These are phyloP conservation scores for Taiozyma sp. DNA, from an alignment of 1,139 yeast genomes.

Conservation along the genomic window DNA sequence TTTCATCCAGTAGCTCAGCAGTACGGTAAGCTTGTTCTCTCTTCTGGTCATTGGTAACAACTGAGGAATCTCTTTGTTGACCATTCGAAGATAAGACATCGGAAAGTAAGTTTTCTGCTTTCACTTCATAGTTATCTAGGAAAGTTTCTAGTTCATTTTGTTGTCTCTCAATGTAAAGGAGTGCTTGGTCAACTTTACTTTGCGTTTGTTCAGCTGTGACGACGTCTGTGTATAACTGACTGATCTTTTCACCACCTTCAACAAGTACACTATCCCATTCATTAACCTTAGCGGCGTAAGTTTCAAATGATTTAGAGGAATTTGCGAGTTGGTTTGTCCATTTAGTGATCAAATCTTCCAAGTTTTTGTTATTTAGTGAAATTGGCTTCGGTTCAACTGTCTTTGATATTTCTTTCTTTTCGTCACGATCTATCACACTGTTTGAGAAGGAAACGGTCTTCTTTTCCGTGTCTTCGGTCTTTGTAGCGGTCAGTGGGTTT, in stretches of 20 bases:
- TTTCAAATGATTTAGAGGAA: constrained; percentile 68
- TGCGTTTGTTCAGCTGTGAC: constrained; percentile 84
- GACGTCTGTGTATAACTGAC: constrained; percentile 74
- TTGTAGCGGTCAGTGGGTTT: constrained; percentile 8
- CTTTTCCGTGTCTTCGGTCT: constrained; percentile 22
- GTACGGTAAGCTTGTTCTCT: constrained; percentile 87
- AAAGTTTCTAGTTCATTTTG: constrained; percentile 86
- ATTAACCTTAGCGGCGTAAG: constrained; percentile 72
- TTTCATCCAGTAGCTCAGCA: constrained; percentile 83
- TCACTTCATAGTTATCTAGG: constrained; percentile 80
- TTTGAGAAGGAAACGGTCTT: constrained; percentile 22
- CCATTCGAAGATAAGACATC: constrained; percentile 33
- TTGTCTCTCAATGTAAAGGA: constrained; percentile 83
- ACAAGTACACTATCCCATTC: constrained; percentile 85
- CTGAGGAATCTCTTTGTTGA: constrained; percentile 21
- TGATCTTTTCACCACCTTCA: constrained; percentile 80
- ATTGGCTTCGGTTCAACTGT: constrained; percentile 63
- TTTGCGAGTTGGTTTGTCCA: constrained; percentile 87
- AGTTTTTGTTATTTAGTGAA: constrained; percentile 82
- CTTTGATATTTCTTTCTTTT: constrained; percentile 29
- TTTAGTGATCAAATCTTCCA: constrained; percentile 87
- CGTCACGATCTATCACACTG: constrained; percentile 19
- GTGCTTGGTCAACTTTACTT: constrained; percentile 78
- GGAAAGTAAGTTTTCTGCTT: constrained; percentile 58
- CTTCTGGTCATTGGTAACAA: constrained; percentile 59